Percentiles rank a stretch among this genome's conserved stretches.
Evolutionary conservation across 495 filamentous ascomycete species (phyloP).

Genomic region (Podospora conica): DNA sequence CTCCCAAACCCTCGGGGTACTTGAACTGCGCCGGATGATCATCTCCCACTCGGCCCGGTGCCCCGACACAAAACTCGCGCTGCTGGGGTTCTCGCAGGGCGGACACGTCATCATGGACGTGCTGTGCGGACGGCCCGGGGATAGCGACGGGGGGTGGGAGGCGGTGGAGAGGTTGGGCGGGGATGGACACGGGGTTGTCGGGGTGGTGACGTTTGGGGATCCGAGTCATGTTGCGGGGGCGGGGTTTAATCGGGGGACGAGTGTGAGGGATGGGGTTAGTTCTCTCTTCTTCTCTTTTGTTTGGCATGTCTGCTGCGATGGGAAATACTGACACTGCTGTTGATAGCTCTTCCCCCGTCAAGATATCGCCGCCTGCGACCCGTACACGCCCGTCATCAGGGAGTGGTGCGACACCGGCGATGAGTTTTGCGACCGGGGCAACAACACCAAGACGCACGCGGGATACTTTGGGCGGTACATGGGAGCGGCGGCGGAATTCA

Average conservation of each 20-base stretch:
- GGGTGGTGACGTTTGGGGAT: conserved; percentile 20
- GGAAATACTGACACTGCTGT: background rate
- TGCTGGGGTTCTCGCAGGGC: conserved; percentile 34
- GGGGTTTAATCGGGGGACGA: conserved; percentile 20
- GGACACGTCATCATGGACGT: conserved; percentile 10
- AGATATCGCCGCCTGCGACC: conserved; percentile 14
- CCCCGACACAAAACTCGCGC: conserved; percentile 50
- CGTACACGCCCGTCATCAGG: conserved; percentile 11
- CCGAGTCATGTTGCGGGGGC: conserved; percentile 13
- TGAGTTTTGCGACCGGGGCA: conserved; percentile 24
- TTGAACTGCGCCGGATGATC: conserved; percentile 43
- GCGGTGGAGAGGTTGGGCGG: background rate
- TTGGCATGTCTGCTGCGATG: no score
- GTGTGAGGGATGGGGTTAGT: conserved; percentile 16
- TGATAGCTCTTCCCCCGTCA: conserved; percentile 18
- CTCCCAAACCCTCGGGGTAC: conserved; percentile 42
- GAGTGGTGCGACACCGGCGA: conserved; percentile 25
- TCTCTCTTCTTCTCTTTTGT: background rate
- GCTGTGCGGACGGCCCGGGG: background rate
- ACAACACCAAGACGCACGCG: conserved; percentile 13
- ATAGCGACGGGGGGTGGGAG: background rate
- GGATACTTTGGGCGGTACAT: conserved; percentile 22
- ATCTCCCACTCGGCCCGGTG: conserved; percentile 48
- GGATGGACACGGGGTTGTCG: conserved; percentile 14
- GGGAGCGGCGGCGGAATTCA: conserved; percentile 16